Percentiles rank a stretch among this genome's conserved stretches.
phyloP scores from a whole-genome alignment of 495 filamentous ascomycete species.

The Lasiosphaeris hirsuta region DNA sequence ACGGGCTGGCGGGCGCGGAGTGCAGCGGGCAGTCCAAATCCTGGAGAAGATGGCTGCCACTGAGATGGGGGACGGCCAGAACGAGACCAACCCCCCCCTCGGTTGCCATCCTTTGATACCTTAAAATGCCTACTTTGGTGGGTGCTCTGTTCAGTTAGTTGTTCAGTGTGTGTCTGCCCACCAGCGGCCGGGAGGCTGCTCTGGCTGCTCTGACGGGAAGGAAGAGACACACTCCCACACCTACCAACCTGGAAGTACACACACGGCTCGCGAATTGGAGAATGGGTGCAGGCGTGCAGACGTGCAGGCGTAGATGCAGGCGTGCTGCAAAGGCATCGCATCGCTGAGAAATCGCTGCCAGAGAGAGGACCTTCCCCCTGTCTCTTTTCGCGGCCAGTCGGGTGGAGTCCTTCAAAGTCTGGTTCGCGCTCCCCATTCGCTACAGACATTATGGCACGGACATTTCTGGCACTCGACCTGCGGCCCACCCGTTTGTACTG shows the following conservation, averaged over 20 bases:
- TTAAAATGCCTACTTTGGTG: neutral
- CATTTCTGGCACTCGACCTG: conserved; percentile 22
- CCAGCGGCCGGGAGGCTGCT: neutral
- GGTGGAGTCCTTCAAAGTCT: conserved; percentile 27
- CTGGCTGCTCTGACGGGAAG: no score
- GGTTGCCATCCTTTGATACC: no score
- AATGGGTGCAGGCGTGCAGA: no score
- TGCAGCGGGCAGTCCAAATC: neutral
- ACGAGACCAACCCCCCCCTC: conserved; percentile 7
- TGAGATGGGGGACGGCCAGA: conserved; percentile 6
- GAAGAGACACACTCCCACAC: no score
- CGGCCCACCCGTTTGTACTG: conserved; percentile 19
- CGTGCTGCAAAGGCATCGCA: no score
- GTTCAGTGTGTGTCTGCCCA: neutral
- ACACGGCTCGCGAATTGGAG: no score
- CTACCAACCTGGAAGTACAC: no score
- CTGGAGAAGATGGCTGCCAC: neutral
- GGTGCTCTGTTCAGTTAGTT: neutral
- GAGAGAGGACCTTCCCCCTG: neutral
- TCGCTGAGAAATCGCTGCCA: no score
- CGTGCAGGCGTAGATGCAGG: no score
- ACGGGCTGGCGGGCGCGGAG: conserved; percentile 9
- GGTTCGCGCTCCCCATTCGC: conserved; percentile 26
- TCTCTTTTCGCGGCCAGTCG: conserved; percentile 19
- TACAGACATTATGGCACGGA: conserved; percentile 19